These are phyloP conservation scores for Rhododendron molle DNA, from an alignment of 148 eudicot species.

Conservation along the genomic window DNA sequence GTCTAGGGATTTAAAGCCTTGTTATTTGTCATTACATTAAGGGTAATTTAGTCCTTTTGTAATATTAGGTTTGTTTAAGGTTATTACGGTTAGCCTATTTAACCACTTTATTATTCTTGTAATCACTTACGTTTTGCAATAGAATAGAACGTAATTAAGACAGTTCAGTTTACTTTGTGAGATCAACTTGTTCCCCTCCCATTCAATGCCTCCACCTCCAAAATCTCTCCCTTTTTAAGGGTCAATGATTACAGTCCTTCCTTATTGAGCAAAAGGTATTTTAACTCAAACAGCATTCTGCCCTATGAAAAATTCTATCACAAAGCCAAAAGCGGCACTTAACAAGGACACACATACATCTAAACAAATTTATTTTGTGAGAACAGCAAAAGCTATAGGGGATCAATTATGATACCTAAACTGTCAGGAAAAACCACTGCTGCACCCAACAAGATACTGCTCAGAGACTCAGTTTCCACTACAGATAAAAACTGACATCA, in stretches of 20 bases:
- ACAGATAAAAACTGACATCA: not conserved
- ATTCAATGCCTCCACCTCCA: no score
- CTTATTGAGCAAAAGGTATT: not conserved
- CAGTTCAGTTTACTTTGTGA: no score
- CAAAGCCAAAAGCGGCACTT: not conserved
- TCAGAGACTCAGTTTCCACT: not conserved
- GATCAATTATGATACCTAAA: not conserved
- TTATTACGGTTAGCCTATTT: no score
- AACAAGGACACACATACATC: not conserved
- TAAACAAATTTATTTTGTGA: not conserved
- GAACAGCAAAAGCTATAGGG: not conserved
- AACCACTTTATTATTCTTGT: no score
- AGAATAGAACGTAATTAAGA: no score
- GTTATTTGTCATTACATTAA: no score
- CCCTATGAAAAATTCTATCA: not conserved
- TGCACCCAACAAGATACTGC: not conserved
- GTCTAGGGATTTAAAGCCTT: no score
- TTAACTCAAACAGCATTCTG: not conserved
- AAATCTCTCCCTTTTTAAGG: not conserved
- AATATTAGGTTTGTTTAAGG: no score
- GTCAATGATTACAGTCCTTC: not conserved
- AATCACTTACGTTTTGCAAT: no score
- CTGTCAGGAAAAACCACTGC: not conserved
- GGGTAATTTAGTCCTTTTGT: no score
- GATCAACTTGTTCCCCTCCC: no score